These are phyloP conservation scores for Fusarium sp. DNA, from an alignment of 2,329 filamentous ascomycete species.

Conservation along the genomic window DNA sequence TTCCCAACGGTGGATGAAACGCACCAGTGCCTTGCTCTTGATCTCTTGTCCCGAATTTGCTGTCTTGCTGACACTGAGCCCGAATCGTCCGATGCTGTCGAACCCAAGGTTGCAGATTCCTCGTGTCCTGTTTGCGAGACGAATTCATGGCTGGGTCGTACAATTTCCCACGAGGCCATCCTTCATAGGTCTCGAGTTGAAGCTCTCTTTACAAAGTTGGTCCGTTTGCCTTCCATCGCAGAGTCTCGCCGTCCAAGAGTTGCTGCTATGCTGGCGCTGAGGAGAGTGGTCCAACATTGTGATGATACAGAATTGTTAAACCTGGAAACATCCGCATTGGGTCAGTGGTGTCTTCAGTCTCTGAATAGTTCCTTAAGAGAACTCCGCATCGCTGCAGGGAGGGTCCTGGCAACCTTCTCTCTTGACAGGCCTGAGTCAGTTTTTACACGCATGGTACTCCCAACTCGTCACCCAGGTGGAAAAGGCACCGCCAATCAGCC, in stretches of 20 bases:
- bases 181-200: conserved; percentile 54
- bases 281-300: conserved; percentile 76
- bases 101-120: background rate
- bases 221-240: conserved; percentile 58
- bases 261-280: conserved; percentile 77
- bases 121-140: conserved; percentile 45
- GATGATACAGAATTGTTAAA: conserved; percentile 69
- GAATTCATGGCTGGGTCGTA: conserved; percentile 1
- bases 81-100: background rate
- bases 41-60: conserved; percentile 65
- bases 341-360: conserved; percentile 84
- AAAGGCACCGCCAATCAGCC: conserved; percentile 2
- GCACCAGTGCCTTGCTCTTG: conserved; percentile 64
- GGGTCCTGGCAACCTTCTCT: conserved; percentile 75
- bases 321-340: conserved; percentile 74
- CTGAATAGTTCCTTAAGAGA: conserved; percentile 88
- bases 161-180: conserved; percentile 12
- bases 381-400: conserved; percentile 82
- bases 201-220: conserved; percentile 58
- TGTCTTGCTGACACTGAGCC: conserved; percentile 39
- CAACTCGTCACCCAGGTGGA: conserved; percentile 9
- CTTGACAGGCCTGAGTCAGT: conserved; percentile 40
- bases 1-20: conserved; percentile 62
- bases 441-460: conserved; percentile 17
- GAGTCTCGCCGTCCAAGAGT: conserved; percentile 73